Base-by-base conservation (phyloP, 2,329 filamentous ascomycete species). In the Cyanodermella asteris region DNA sequence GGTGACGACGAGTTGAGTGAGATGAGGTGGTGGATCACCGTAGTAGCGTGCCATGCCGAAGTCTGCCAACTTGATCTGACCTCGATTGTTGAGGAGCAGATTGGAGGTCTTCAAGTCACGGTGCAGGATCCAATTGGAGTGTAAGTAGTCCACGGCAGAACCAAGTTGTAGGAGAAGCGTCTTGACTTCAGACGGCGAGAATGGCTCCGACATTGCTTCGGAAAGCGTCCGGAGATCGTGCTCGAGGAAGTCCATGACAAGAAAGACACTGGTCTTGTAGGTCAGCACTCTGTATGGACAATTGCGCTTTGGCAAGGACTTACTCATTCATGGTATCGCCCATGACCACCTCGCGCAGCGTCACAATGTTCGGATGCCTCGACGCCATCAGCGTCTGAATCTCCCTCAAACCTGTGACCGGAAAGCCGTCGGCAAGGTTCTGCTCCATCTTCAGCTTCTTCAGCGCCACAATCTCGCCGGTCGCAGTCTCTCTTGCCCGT, bases 21-120 rank as follows among this genome's bases (percentile, higher is more conserved):
- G 61, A 33, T 75, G 73, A 2, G 70, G 62, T 1, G 70, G 59
- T 4, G 84, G 81, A 37, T 78, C 69, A 25, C 75, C 75, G 28
- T 76, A 75, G 51, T 87, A 87, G 15, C 87, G 67, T 4, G 87
- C 84, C 80, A 97, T 93, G 46, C 87, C 87, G 44, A 97, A 97
- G 50, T 97, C 87, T 31, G 87, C 87, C 34, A 97, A 72, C 50
- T 93, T 93, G 48, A 97, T 72, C 45, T 76, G 72, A 22, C 87
- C 87, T 22, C 81, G 76, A 55, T 94, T 94, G 55, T 80, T 90
- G 51, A 97, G 73, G 23, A 97, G 69, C 23, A 97, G 69, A 42
- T 91, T 91, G 24, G 76, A 84, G 4, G 81, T 90, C 50, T 91
- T 91, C 40, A 91, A 67, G 50, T 93, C 82, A 28, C 82, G 78